Conservation (phyloP, 495 filamentous ascomycete species). For the Penicillium macrosclerotiorum region DNA sequence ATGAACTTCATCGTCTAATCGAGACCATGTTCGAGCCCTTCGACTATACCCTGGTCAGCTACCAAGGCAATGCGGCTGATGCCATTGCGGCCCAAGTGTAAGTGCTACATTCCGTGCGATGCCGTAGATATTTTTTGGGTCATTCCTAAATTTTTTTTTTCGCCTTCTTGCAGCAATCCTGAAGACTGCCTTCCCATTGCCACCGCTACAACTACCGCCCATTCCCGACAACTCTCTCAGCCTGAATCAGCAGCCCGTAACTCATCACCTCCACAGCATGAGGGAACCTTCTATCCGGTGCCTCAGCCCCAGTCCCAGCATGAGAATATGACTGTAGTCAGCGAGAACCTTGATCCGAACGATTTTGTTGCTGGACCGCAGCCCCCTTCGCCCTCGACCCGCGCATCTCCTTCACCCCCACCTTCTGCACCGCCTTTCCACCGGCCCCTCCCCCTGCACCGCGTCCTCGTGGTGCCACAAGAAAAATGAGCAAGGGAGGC, state of each 20-base stretch:
- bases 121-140: not conserved
- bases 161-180: slow-evolving; percentile 29
- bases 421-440: slow-evolving; percentile 35
- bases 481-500: slow-evolving; percentile 72
- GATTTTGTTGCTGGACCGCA: slow-evolving; percentile 22
- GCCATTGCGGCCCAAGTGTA: slow-evolving; percentile 38
- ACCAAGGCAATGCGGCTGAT: slow-evolving; percentile 44
- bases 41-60: slow-evolving; percentile 81
- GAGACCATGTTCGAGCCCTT: slow-evolving; percentile 94
- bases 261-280: slow-evolving; percentile 28
- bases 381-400: slow-evolving; percentile 23
- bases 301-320: slow-evolving; percentile 22
- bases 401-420: slow-evolving; percentile 26
- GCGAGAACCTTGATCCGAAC: slow-evolving; percentile 33
- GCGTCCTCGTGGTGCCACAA: slow-evolving; percentile 35
- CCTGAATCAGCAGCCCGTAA: slow-evolving; percentile 28
- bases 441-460: slow-evolving; percentile 33
- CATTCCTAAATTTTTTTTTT: not conserved
- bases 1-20: slow-evolving; percentile 91
- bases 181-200: slow-evolving; percentile 40
- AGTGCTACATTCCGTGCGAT: no score
- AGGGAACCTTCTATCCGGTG: slow-evolving; percentile 23
- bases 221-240: slow-evolving; percentile 41
- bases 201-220: slow-evolving; percentile 25
- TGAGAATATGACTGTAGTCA: slow-evolving; percentile 26